A percentile compares a stretch with the other conserved stretches of the same genome.
Conservation (phyloP, 345 rosid genomes). For the Bruguiera parviflora region DNA sequence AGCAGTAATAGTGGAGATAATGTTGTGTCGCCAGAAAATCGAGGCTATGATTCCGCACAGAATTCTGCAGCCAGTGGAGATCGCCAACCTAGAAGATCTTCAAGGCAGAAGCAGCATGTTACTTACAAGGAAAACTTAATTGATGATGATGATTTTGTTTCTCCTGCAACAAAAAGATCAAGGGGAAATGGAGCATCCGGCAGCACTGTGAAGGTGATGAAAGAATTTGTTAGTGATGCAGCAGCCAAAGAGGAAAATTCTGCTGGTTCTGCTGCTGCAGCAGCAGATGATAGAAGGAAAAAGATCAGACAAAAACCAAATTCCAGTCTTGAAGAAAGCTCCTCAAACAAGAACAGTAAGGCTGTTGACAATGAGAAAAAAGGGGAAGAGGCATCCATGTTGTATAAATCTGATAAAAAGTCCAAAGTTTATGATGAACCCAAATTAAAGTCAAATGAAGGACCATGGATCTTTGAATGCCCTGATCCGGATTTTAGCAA, state of each 20-base stretch:
- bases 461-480: conserved; percentile 17
- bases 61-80: conserved; percentile 21
- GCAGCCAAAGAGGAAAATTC: conserved; percentile 23
- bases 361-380: conserved; percentile 19
- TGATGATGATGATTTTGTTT: conserved; percentile 32
- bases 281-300: conserved; percentile 10
- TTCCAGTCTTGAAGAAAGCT: conserved; percentile 24
- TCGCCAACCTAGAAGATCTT: conserved; percentile 41
- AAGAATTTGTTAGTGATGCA: conserved; percentile 18
- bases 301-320: conserved; percentile 26
- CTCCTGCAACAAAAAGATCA: conserved; percentile 31
- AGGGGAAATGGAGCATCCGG: conserved; percentile 22
- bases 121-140: conserved; percentile 31
- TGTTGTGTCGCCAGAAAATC: conserved; percentile 25
- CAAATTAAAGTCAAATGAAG: conserved; percentile 1
- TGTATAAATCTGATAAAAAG: background rate
- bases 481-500: conserved; percentile 76
- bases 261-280: conserved; percentile 26
- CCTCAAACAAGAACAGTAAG: conserved; percentile 24
- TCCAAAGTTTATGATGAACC: conserved; percentile 19
- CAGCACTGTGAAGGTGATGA: conserved; percentile 19
- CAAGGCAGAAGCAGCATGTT: conserved; percentile 43
- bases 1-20: conserved; percentile 23
- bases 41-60: conserved; percentile 15
- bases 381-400: conserved; percentile 23